phyloP scores from a whole-genome alignment of 495 filamentous ascomycete genomes.

The Apiosordaria backusii region DNA sequence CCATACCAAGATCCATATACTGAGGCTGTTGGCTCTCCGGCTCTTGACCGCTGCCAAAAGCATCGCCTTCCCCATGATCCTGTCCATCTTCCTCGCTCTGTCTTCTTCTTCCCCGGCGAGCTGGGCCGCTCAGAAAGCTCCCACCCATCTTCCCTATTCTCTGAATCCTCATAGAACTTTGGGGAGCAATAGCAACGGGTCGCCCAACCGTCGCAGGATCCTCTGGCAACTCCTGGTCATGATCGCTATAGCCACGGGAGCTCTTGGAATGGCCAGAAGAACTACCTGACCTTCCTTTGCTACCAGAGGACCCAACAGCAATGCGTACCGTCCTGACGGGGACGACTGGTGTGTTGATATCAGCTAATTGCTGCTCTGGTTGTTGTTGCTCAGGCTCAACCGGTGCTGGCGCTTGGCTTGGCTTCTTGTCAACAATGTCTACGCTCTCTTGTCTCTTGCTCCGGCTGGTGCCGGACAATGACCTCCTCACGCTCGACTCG shows the following conservation, averaged over 20 bases:
- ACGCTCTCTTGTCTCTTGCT: constrained; percentile 34
- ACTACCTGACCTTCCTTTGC: constrained; percentile 34
- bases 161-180: constrained; percentile 70
- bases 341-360: constrained; percentile 67
- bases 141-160: constrained; percentile 67
- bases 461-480: constrained; percentile 38
- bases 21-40: constrained; percentile 35
- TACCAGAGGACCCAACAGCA: constrained; percentile 43
- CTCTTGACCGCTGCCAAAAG: constrained; percentile 32
- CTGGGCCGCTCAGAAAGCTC: constrained; percentile 70
- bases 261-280: constrained; percentile 43
- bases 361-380: constrained; percentile 24
- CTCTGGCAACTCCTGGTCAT: constrained; percentile 40
- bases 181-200: constrained; percentile 53
- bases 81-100: constrained; percentile 70
- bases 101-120: constrained; percentile 65
- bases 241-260: constrained; percentile 32
- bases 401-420: background rate
- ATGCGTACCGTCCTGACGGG: constrained; percentile 63
- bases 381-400: constrained; percentile 30
- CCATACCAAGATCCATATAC: constrained; percentile 34
- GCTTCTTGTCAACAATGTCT: constrained; percentile 20
- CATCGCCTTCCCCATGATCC: constrained; percentile 35
- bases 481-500: constrained; percentile 35
- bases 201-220: constrained; percentile 42